Percentiles rank a stretch among this genome's conserved stretches.
phyloP scores from a whole-genome alignment of 2,329 filamentous ascomycete species.

The Penicillium sp. region DNA sequence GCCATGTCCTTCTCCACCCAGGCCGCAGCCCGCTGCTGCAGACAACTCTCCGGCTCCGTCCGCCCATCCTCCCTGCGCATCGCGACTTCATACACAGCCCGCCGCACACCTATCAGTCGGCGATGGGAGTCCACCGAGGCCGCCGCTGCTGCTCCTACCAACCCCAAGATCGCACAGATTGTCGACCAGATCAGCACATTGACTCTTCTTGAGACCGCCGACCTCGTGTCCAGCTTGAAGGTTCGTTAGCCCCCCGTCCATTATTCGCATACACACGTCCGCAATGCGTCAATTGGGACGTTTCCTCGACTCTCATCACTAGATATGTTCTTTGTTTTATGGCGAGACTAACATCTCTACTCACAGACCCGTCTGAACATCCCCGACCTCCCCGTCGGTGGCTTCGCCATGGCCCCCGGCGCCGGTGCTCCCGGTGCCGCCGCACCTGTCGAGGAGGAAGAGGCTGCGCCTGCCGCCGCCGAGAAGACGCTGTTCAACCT shows the following conservation, averaged over 20 bases:
- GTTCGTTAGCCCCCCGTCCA: conserved; percentile 49
- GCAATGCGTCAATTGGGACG: conserved; percentile 7
- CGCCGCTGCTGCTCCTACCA: conserved; percentile 54
- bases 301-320: neutral
- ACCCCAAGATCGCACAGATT: conserved; percentile 90
- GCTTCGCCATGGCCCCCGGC: conserved; percentile 71
- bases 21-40: conserved; percentile 43
- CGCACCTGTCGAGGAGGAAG: conserved; percentile 73
- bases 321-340: neutral
- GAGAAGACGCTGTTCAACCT: conserved; percentile 97
- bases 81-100: conserved; percentile 39
- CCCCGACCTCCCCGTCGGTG: conserved; percentile 92
- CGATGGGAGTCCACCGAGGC: conserved; percentile 87
- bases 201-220: conserved; percentile 94
- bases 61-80: conserved; percentile 42
- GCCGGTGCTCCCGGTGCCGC: conserved; percentile 60
- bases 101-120: conserved; percentile 53
- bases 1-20: conserved; percentile 44
- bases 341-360: neutral
- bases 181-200: conserved; percentile 99
- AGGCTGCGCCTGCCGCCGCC: conserved; percentile 81
- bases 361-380: conserved; percentile 87
- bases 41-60: conserved; percentile 40
- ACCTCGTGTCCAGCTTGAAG: conserved; percentile 93
- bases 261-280: conserved; percentile 1